Evolutionary conservation across 2,329 filamentous ascomycete species (phyloP).

Genomic region (Colletotrichum theobromicola): DNA sequence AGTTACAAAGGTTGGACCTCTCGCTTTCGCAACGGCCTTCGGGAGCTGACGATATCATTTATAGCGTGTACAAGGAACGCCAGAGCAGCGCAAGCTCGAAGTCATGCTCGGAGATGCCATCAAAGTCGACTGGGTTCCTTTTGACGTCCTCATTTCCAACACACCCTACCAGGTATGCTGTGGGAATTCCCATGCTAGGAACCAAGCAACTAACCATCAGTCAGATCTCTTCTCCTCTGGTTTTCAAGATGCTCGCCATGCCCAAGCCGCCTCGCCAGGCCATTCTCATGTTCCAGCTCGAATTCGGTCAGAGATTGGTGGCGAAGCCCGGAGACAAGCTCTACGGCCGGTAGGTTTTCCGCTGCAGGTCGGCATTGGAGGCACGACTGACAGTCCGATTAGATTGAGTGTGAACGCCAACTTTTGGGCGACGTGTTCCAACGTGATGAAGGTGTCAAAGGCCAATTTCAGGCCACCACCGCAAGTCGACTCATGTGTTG

Average conservation of each 20-base stretch:
- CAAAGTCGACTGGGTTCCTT: conserved; percentile 57
- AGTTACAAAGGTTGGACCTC: conserved; percentile 71
- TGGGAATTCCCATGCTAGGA: background rate
- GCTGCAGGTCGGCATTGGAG: conserved; percentile 15
- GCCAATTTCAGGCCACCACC: conserved; percentile 91
- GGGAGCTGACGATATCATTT: conserved; percentile 71
- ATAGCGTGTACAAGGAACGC: conserved; percentile 87
- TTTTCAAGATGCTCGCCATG: conserved; percentile 86
- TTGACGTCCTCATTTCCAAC: conserved; percentile 81
- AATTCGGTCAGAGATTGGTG: conserved; percentile 90
- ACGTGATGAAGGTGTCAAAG: conserved; percentile 37
- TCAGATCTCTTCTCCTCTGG: conserved; percentile 87
- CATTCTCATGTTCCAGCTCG: conserved; percentile 95
- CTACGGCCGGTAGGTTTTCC: conserved; percentile 63
- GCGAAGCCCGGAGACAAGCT: conserved; percentile 65
- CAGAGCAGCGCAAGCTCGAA: conserved; percentile 82
- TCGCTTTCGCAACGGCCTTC: background rate
- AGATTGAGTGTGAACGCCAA: conserved; percentile 25
- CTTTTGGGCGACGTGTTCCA: conserved; percentile 24
- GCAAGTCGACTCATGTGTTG: conserved; percentile 88
- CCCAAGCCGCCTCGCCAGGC: conserved; percentile 81
- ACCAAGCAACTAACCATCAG: background rate
- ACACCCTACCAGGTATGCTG: conserved; percentile 64
- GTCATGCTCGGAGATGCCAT: conserved; percentile 85
- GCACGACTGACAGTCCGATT: background rate